Evolutionary conservation across 2,329 filamentous ascomycete species (phyloP), one percentile per base, ranked within the genome.

Genomic region (Cladosporium sp.): DNA sequence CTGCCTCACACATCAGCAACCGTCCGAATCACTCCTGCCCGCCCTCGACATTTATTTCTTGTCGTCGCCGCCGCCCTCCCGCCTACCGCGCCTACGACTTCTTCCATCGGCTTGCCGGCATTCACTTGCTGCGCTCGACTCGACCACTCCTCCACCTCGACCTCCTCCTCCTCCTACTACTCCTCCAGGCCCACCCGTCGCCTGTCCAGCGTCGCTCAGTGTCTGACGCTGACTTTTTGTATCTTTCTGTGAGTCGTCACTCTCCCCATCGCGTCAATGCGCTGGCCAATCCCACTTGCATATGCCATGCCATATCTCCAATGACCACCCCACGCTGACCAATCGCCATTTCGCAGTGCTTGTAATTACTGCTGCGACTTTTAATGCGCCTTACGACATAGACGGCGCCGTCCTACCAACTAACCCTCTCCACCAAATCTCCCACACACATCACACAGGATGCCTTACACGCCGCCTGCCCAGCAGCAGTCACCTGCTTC

Each of bases 401-500:
- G 8, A 78, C 65, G 65, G 66, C 70, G 68, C 69, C 65, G 66
- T 68, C 70, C 74, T 70, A 73, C 76, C 74, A 70, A 75, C 69
- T 73, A 70, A 71, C 67, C 70, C 69, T 43, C 51, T 28, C 23
- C 67, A 60, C 34, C 60, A 57, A 46, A 70, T 68, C 64, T 64
- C 51, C 25, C 64, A 68, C 66, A 66, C 69, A 76, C 79, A 76
- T 73, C 76, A 77, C 74, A 77, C 49, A 79, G 85, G 82, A 95
- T 95, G 91, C 91, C 91, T 87, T 95, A 95, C 83, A 95, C 91
- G 79, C 91, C 91, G 67, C 91, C 91, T 69, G 87, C 89, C 73
- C 86, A 86, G 79, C 82, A 83, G 78, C 82, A 83, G 78, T 86
- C 85, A 72, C 86, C 86, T 77, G 81, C 82, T 73, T 81, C 83